Percentiles rank a stretch among this genome's conserved stretches.
phyloP scores from a whole-genome alignment of 306 rosid species.

The Crataegus laevigata region DNA sequence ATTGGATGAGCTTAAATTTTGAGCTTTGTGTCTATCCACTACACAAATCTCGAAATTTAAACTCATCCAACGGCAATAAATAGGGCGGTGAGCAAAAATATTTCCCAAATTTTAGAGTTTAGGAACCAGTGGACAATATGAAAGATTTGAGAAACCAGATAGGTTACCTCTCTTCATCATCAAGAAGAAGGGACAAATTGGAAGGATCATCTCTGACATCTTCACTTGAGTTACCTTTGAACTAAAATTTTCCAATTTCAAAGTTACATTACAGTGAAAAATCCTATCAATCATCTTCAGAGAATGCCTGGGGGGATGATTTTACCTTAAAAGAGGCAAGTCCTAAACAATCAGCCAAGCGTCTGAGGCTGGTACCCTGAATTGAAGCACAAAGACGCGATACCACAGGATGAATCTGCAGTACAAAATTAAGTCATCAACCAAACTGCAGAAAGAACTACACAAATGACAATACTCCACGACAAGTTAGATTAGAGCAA shows the following conservation, averaged over 20 bases:
- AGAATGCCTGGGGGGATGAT: not conserved
- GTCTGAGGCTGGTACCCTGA: slow-evolving; percentile 93
- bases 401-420: slow-evolving; percentile 93
- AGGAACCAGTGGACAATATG: not conserved
- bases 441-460: slow-evolving; percentile 5
- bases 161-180: slow-evolving; percentile 74
- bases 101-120: not conserved
- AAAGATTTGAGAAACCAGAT: not conserved
- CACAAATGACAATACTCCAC: not conserved
- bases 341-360: slow-evolving; percentile 92
- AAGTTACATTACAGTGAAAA: slow-evolving; percentile 3
- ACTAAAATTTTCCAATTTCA: slow-evolving; percentile 35
- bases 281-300: slow-evolving; percentile 1
- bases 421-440: slow-evolving; percentile 16
- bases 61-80: no score
- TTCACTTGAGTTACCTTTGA: slow-evolving; percentile 65
- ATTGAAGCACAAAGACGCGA: slow-evolving; percentile 95
- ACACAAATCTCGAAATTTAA: no score
- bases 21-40: no score
- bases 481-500: not conserved
- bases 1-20: no score
- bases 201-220: slow-evolving; percentile 46
- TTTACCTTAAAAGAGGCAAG: slow-evolving; percentile 84
- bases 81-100: no score
- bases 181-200: slow-evolving; percentile 47